Base-by-base conservation (phyloP, 208 protist genomes). In the Leishmania guyanensis region DNA sequence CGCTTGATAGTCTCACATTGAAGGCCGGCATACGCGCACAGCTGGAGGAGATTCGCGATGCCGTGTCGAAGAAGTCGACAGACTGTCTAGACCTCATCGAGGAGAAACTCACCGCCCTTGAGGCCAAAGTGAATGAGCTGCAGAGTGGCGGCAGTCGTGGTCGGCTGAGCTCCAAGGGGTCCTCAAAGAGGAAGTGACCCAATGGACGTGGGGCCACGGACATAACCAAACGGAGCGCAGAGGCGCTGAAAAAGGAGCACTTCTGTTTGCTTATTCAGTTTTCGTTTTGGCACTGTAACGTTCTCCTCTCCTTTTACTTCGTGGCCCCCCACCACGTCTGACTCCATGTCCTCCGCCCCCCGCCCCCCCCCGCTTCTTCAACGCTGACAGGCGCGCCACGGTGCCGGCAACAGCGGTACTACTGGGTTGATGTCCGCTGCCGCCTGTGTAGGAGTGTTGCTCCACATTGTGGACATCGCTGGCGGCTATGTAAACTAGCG, bases 1-100 rank as follows among this genome's bases (percentile, higher is more conserved):
- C 85, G 10, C 82, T 96, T 0, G 88, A 93, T 65, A 85, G 89
- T 60, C 88, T 90, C 1, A 77, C 87, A 43, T 96, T 92, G 77
- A 91, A 88, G 36, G 89, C 89, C 36, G 93, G 93, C 14, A 84
- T 98, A 48, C 75, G 85, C n/a, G 92, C 95, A 83, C 95, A 98
- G 89, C 88, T 98, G 3, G 84, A 89, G 60, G 62, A 70, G 0
- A 98, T 98, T 76, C 90, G 91, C 36, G 84, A 90, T 50, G 84
- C 91, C 9, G 95, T 97, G 5, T 62, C 82, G n/a, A 80, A 82
- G 16, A 85, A 89, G 29, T 90, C 93, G 70, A 53, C 84, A 33
- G 88, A 88, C 43, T 87, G 90, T 5, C 86, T 98, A 0, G 93
- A 93, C 82, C 79, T 84, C n/a, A 89, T 96, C 48, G 95, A 98